Evolutionary conservation across 108 stramenopile genomes (phyloP).

Genomic region (Skeletonema costatum): DNA sequence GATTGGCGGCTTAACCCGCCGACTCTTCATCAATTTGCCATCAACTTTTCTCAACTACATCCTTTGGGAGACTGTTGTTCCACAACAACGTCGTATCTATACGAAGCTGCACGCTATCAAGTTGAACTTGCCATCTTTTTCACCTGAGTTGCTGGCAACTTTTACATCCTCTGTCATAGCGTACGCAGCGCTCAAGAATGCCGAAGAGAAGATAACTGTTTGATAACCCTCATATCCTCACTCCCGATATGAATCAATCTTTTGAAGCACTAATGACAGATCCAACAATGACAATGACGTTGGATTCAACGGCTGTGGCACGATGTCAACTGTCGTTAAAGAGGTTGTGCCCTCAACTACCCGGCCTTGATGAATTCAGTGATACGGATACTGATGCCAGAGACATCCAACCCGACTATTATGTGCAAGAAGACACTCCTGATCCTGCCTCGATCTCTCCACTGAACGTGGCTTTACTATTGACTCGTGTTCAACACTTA

Average conservation of each 20-base stretch:
- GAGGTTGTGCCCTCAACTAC: neutral
- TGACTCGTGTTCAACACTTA: neutral
- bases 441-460: neutral
- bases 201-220: neutral
- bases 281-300: neutral
- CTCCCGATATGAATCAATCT: neutral
- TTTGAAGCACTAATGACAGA: neutral
- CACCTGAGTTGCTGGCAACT: conserved; percentile 6
- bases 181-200: conserved; percentile 19
- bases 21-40: conserved; percentile 18
- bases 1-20: conserved; percentile 22
- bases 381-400: neutral
- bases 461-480: neutral
- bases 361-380: neutral
- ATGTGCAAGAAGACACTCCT: neutral
- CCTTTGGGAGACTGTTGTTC: neutral
- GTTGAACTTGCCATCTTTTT: conserved; percentile 17
- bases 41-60: conserved; percentile 9
- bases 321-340: neutral
- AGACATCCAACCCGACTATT: neutral
- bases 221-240: neutral
- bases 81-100: neutral
- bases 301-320: neutral
- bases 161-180: conserved; percentile 8
- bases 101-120: conserved; percentile 24